These are phyloP conservation scores for Batkoa obscura DNA, from an alignment of 371 early-diverging fungal species.

Conservation along the genomic window DNA sequence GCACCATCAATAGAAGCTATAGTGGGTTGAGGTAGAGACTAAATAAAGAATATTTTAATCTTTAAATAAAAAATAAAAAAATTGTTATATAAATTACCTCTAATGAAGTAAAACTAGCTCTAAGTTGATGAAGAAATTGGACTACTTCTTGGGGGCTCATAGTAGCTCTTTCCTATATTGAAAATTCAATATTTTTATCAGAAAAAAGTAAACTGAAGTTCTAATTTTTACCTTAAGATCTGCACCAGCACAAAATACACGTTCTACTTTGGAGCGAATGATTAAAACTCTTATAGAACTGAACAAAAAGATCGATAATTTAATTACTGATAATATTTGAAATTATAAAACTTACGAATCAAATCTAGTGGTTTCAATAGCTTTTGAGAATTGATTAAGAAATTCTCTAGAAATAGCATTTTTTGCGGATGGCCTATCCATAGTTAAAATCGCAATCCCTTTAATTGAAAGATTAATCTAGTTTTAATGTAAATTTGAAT, in stretches of 20 bases:
- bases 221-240: constrained; percentile 71
- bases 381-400: constrained; percentile 44
- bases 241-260: constrained; percentile 90
- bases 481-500: not conserved
- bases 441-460: constrained; percentile 65
- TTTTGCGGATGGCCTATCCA: constrained; percentile 72
- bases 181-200: not conserved
- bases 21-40: constrained; percentile 81
- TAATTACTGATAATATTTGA: no score
- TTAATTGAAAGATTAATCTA: not conserved
- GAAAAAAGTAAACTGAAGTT: no score
- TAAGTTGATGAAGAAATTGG: constrained; percentile 56
- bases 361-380: constrained; percentile 43
- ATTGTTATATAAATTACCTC: constrained; percentile 25
- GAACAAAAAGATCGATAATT: no score
- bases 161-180: constrained; percentile 50
- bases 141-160: constrained; percentile 71
- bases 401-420: constrained; percentile 77
- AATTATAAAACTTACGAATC: constrained; percentile 13
- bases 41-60: not conserved
- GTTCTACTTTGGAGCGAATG: constrained; percentile 54
- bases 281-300: no score
- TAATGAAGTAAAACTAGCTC: constrained; percentile 59
- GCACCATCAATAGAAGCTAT: constrained; percentile 90
- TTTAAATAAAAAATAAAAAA: not conserved